Conservation (phyloP, 2,329 filamentous ascomycete species). For the Aureobasidium mangrovei region DNA sequence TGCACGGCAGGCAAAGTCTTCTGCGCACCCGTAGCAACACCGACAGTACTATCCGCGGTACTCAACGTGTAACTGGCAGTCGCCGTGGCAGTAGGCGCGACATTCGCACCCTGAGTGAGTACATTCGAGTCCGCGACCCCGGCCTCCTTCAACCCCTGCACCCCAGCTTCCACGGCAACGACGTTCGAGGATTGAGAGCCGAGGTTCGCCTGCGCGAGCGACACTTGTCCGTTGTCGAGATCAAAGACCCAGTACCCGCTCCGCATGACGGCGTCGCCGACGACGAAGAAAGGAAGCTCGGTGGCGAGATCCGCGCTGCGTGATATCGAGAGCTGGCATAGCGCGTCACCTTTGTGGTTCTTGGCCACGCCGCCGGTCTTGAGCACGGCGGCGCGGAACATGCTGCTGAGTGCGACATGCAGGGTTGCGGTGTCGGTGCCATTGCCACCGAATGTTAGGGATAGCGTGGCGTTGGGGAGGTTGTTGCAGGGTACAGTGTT, state of each 20-base stretch:
- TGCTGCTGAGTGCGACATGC: conserved; percentile 21
- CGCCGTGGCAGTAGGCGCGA: background rate
- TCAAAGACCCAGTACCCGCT: conserved; percentile 30
- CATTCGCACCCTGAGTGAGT: background rate
- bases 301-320: background rate
- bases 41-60: background rate
- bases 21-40: background rate
- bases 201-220: conserved; percentile 25
- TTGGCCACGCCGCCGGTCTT: conserved; percentile 20
- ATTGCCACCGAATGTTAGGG: conserved; percentile 21
- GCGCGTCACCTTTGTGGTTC: conserved; percentile 17
- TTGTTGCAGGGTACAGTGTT: conserved; percentile 20
- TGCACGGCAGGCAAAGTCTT: too few species aligned
- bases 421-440: conserved; percentile 19
- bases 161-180: background rate
- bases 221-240: conserved; percentile 28
- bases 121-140: background rate
- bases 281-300: conserved; percentile 20
- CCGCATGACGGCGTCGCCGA: conserved; percentile 26
- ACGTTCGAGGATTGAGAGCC: background rate
- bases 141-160: background rate
- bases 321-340: conserved; percentile 16
- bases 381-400: conserved; percentile 24
- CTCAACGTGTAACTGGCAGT: background rate
- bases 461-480: conserved; percentile 20